Evolutionary conservation across 2,329 filamentous ascomycete genomes (phyloP), one percentile per base, ranked within the genome.

Genomic region (Phialocephala sp.): DNA sequence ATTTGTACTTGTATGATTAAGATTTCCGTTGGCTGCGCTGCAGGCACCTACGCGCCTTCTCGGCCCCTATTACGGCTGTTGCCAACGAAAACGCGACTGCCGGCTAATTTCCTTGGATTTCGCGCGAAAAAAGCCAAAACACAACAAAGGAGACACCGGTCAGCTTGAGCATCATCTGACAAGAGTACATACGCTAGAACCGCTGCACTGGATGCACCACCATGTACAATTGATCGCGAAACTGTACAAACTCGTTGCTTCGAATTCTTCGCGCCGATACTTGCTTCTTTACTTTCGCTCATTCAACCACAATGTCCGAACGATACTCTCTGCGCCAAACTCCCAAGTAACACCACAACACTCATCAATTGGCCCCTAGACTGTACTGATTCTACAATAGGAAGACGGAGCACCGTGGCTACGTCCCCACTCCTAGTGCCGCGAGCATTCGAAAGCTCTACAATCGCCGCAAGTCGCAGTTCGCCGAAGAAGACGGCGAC

Each of bases 351-450:
- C 27, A 52, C 54, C 14, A n/a, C 39, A 55, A n/a, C 52, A 58
- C 35, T 41, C 60, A 22, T 37, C 55, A 32, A 52, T 37, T 37
- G 18, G 24, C 41, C 32, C 47, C 47, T 37, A 43, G 35, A 20
- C 43, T 59, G 20, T 57, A 14, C 36, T 61, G 56, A 63, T 54
- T 55, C 24, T 55, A 36, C 15, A 15, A 59, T 55, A 87, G 84
- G 75, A 85, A 85, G 76, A 78, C 81, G 60, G 79, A 82, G 60
- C 80, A 81, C 63, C 80, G 81, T 52, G 83, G 81, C 58, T 85
- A 81, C 71, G 80, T 85, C 57, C 80, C 85, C 69, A 85, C 83
- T 15, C 83, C 84, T 62, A 77, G 79, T 65, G 85, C 83, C 14
- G 83, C 84, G 61, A 77, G 79, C 65, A 75, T 78, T 64, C 80